Base-by-base conservation (phyloP, 2,329 filamentous ascomycete species). In the Ophiostoma perfectum region DNA sequence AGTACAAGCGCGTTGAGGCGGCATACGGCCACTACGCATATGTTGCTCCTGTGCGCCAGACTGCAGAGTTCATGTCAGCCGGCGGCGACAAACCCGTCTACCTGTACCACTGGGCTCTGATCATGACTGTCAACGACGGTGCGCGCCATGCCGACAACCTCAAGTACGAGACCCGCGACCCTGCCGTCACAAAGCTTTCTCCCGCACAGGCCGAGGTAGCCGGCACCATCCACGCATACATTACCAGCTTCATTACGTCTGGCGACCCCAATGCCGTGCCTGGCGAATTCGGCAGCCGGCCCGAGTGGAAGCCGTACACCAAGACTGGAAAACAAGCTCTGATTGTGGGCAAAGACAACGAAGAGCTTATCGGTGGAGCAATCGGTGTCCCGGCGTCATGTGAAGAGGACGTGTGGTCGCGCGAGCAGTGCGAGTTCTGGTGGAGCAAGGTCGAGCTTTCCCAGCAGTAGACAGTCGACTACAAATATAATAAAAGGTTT, bases 11-110 rank as follows among this genome's bases (percentile, higher is more conserved):
- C 2, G 77, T 84, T 2, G 83, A 85, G 70, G 81, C 81, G 2
- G 82, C 83, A 0, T 86, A 86, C 62, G 83, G 79, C 0, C 81
- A 86, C 69, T 86, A 84, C 66, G 83, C 83, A 0, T 86, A 86
- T 66, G 79, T 83, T 0, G 79, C 83, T 2, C 70, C 84, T 0
- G 82, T 83, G 0, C 78, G 81, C 0, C 83, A 85, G 72, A 84
- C 82, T 0, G 82, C 80, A 0, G 73, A 78, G 44, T 78, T 78
- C 44, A 64, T 64, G 63, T 64, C 63, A 18, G 82, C 38, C 75
- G 45, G 38, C 38, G 58, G 45, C 27, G 44, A 66, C 49, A 8
- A 12, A 80, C 78, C 82, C 0, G 79, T 84, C 0, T 85, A 81
- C 64, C 73, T 84, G 3, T 85, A 85, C 70, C 81, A 83, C 73